Evolutionary conservation across 192 early-diverging fungal genomes (phyloP), one percentile per base, ranked within the genome.

Genomic region (Ambispora gerdemannii): DNA sequence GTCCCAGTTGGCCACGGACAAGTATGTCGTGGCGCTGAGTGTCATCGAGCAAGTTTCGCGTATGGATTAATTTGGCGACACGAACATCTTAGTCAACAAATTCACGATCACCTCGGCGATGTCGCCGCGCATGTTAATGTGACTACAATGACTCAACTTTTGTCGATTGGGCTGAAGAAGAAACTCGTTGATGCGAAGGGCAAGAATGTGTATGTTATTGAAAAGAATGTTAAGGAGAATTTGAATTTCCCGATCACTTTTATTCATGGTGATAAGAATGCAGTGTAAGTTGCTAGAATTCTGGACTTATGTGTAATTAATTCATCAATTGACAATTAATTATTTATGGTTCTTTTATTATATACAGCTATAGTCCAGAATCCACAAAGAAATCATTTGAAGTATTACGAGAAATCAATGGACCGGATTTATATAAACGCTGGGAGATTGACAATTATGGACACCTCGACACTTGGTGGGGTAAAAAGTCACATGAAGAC

Each of bases 231-330:
- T 58, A 59, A 52, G 13, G 72, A 66, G 0, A 74, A 70, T 24
- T 56, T 70, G 20, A 76, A 79, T n/a, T 32, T 74, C 11, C 78
- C 78, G 8, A 73, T 79, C 28, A 24, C 72, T 27, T 60, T 76
- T 31, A 76, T 80, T 50, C 75, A 76, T 60, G 78, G 78, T 22
- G 66, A 71, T 32, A 80, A 80, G 73, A 80, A 73, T 38, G 72
- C 69, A 22, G 75, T 76, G 35, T 80, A 69, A 69, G 67, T 58
- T n/a, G 6, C 7, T 15, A 6, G 38, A 6, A 43, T 6, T 43
- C 7, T 43, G 6, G 38, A 15, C 38, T 43, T 43, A 43, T 43
- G 38, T 6, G 38, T 43, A 43, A 10, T 43, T 43, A 6, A 43
- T 43, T 43, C 15, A 43, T 10, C 6, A 43, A 43, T 43, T 43